Evolutionary conservation across 2,329 filamentous ascomycete species (phyloP), one percentile per base, ranked within the genome.

Genomic region (Colletotrichum sp.): DNA sequence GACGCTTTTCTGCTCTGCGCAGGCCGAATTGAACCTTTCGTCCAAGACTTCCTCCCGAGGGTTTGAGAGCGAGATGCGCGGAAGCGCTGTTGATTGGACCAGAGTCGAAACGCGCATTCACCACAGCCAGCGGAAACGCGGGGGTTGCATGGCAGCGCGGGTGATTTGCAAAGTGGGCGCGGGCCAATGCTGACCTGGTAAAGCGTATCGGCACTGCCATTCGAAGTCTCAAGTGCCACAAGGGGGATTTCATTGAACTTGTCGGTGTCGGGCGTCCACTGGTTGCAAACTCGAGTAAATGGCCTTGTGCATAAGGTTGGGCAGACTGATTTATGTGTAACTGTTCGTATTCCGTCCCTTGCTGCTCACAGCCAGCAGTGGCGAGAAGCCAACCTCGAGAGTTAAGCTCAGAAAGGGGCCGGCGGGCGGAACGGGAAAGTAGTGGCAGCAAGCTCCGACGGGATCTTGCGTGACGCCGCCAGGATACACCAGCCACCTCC

Each of bases 101-200:
- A 21, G 18, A 34, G 62, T 52, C 72, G 68, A 66, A 65, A 75
- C 66, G 36, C 44, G 44, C 36, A 65, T 60, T 63, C 64, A 69
- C 55, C 52, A 26, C 24, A 60, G 63, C 44, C 44, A 34, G 26
- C 32, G 21, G 30, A 39, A 74, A 64, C 64, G 74, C 70, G 74
- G 70, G 72, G 74, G 59, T 65, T 70, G 74, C 65, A 75, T 74
- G 64, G 65, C 49, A 52, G 52, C 52, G 49, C 74, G 74, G 71
- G 65, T 71, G 74, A 71, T 75, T 59, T 68, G 71, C 74, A 71
- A 52, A 26, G 71, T 63, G 60, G 65, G 49, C 70, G 62, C 28
- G 59, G 65, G 32, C 63, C 68, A 67, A 76, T 36, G 60, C 73
- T 73, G 64, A 60, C 57, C 70, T 49, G 24, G 70, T 15, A 64